phyloP scores from a whole-genome alignment of 2,329 filamentous ascomycete species.

The Monosporascus sp. region DNA sequence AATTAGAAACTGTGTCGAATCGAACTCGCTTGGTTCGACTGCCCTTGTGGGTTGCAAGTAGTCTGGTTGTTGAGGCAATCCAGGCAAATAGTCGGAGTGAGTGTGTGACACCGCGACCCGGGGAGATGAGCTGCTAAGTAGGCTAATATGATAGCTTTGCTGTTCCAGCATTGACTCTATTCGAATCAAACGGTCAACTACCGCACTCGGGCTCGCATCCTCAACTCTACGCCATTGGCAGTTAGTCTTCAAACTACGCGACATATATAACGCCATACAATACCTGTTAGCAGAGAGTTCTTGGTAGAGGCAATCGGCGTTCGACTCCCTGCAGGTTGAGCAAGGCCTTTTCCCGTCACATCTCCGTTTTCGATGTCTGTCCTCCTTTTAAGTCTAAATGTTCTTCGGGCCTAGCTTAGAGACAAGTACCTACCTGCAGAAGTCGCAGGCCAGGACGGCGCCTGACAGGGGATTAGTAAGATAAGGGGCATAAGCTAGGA shows the following conservation, averaged over 20 bases:
- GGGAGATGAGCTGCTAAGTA: constrained; percentile 19
- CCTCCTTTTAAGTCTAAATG: constrained; percentile 6
- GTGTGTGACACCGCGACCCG: constrained; percentile 18
- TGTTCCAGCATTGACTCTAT: constrained; percentile 32
- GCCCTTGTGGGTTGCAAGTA: constrained; percentile 14
- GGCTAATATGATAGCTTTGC: constrained; percentile 24
- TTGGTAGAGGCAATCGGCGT: constrained; percentile 35
- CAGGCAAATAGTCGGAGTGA: constrained; percentile 18
- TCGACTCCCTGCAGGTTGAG: constrained; percentile 33
- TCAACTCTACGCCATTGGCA: constrained; percentile 22
- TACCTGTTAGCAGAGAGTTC: constrained; percentile 32
- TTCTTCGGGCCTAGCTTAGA: background rate
- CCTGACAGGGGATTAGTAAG: constrained; percentile 22
- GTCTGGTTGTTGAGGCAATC: constrained; percentile 16
- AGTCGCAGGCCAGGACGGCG: constrained; percentile 35
- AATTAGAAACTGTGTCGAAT: constrained; percentile 31
- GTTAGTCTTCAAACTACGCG: constrained; percentile 3
- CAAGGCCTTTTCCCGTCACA: constrained; percentile 35
- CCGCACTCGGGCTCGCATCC: constrained; percentile 27
- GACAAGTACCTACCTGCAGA: constrained; percentile 25
- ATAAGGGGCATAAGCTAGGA: constrained; percentile 2
- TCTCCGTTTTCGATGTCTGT: constrained; percentile 31
- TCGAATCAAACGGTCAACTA: constrained; percentile 32
- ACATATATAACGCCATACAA: background rate
- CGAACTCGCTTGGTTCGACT: constrained; percentile 17